Evolutionary conservation across 495 filamentous ascomycete species (phyloP), one percentile per base, ranked within the genome.

Genomic region (Terfezia boudieri): DNA sequence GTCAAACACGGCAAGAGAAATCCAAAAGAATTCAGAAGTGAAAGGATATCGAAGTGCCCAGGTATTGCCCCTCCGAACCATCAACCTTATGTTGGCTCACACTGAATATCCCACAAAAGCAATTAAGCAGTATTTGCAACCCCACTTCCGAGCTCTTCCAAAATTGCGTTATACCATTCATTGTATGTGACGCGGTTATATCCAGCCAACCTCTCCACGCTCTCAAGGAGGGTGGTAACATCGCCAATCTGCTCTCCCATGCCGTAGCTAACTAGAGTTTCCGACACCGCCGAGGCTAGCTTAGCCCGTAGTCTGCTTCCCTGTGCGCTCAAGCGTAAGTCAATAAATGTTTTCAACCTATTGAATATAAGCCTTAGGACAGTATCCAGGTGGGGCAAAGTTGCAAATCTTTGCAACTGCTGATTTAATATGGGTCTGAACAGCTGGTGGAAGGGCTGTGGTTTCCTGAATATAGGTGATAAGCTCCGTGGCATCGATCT

Each of bases 161-260:
- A 62, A 55, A 94, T 69, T 37, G 70, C 68, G 67, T 92, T 84
- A 75, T 93, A 95, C 75, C 86, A 86, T 55, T 66, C 54, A 26
- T 77, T 77, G 69, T 95, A 92, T 48, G 79, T 77, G 52, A 76
- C 73, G 65, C 85, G 79, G 67, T 96, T 89, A 37, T 94, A 81
- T 48, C 74, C 74, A 10, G 81, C 78, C 23, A 94, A 78, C 62
- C 75, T 78, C 55, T 74, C 74, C 58, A 93, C 65, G 68, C 83
- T 80, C 12, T 94, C 88, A 12, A 86, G 82, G 58, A 94, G 74
- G 36, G 80, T 77, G 7, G 83, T 79, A n/a, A 96, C 78, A 62
- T 79, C 80, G 50, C 71, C 77, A n/a, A 89, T 81, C 68, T 93
- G 94, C 67, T 98, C 90, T 0, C 81, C 78, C 67, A 96, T 73